Evolutionary conservation across 73 alveolate genomes (phyloP).

Genomic region (Paramecium sonneborni): DNA sequence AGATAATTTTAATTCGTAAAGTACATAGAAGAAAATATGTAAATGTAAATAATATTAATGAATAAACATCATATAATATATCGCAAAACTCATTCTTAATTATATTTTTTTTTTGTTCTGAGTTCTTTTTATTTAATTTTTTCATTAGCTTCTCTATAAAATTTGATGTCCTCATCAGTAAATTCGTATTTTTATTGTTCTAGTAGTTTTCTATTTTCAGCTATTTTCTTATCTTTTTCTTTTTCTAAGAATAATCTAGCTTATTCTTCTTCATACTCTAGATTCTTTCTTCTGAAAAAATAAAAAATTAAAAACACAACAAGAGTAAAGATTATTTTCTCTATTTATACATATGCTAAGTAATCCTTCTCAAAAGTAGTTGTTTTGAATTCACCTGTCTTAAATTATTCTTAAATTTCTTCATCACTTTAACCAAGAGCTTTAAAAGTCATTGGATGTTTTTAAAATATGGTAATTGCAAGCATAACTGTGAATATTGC

Average conservation of each 20-base stretch:
- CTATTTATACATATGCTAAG: neutral
- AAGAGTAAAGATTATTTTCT: neutral
- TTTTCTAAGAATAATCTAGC: neutral
- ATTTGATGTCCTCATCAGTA: neutral
- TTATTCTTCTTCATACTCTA: neutral
- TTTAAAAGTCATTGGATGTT: conserved; percentile 3
- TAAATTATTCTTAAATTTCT: neutral
- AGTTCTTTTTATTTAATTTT: neutral
- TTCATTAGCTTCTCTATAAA: neutral
- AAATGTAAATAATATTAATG: neutral
- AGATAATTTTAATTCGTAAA: no score
- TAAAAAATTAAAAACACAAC: neutral
- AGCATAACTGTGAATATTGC: conserved; percentile 2
- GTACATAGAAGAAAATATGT: neutral
- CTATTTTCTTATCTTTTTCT: neutral
- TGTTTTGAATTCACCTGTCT: neutral
- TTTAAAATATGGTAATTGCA: neutral
- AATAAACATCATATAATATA: neutral
- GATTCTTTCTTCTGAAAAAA: neutral
- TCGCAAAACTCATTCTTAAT: neutral
- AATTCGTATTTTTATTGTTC: neutral
- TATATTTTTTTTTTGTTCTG: neutral
- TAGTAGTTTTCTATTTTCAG: neutral
- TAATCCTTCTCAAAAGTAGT: neutral
- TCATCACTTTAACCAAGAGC: neutral